Evolutionary conservation across 2,329 filamentous ascomycete species (phyloP).

Genomic region (Cladosporium sp.): DNA sequence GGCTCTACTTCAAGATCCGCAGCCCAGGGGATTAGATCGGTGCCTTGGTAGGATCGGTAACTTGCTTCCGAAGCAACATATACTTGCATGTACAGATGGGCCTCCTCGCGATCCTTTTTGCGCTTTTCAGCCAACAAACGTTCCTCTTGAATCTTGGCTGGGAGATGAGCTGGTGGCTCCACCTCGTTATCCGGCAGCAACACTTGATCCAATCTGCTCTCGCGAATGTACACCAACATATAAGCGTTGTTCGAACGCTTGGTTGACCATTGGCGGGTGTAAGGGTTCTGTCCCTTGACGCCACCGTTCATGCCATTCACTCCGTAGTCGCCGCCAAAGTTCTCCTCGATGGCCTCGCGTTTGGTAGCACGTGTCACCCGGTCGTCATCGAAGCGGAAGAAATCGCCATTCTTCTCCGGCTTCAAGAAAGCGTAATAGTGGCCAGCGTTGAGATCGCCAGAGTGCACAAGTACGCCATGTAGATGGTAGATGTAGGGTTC

Average conservation of each 20-base stretch:
- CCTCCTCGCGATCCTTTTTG: conserved; percentile 86
- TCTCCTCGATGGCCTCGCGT: conserved; percentile 90
- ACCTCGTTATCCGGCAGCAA: conserved; percentile 69
- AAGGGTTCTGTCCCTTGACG: conserved; percentile 57
- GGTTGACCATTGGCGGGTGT: conserved; percentile 58
- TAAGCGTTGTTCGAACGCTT: conserved; percentile 83
- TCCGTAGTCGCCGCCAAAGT: conserved; percentile 82
- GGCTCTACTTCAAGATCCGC: conserved; percentile 56
- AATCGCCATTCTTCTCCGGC: conserved; percentile 85
- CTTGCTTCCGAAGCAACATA: conserved; percentile 77
- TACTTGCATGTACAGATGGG: conserved; percentile 84
- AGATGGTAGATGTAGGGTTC: conserved; percentile 89
- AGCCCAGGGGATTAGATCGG: conserved; percentile 66
- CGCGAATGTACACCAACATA: conserved; percentile 96
- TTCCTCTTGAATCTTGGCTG: conserved; percentile 75
- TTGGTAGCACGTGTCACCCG: conserved; percentile 91
- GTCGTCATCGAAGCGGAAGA: conserved; percentile 97
- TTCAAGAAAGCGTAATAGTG: conserved; percentile 98
- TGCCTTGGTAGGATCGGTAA: conserved; percentile 75
- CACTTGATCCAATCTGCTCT: conserved; percentile 77
- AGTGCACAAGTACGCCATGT: conserved; percentile 93
- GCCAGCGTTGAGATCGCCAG: conserved; percentile 91
- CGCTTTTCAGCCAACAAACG: conserved; percentile 68
- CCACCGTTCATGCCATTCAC: conserved; percentile 51
- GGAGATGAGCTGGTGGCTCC: conserved; percentile 77